Evolutionary conservation across 768 basidiomycete genomes (phyloP).

Genomic region (Boletus tylopilopsis): DNA sequence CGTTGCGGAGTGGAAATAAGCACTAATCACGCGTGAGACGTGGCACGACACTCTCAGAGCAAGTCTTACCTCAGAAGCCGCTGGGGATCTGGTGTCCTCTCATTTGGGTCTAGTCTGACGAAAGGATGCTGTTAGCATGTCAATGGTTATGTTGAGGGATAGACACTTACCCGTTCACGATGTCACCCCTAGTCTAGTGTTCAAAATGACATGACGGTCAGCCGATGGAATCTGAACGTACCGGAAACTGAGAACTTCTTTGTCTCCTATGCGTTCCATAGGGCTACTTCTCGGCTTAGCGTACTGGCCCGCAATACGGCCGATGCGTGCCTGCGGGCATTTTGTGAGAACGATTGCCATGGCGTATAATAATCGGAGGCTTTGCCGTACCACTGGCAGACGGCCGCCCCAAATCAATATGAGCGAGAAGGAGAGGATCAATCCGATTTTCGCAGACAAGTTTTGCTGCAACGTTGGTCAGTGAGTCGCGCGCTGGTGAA

Average conservation of each 20-base stretch:
- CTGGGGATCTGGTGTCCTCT: slow-evolving; percentile 88
- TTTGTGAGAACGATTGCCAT: slow-evolving; percentile 5
- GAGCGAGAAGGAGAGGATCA: slow-evolving; percentile 92
- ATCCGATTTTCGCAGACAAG: slow-evolving; percentile 81
- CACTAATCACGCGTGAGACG: slow-evolving; percentile 42
- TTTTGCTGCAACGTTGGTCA: slow-evolving; percentile 54
- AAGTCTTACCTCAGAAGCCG: slow-evolving; percentile 64
- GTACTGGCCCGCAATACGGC: slow-evolving; percentile 94
- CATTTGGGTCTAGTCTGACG: slow-evolving; percentile 55
- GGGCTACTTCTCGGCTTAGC: slow-evolving; percentile 89
- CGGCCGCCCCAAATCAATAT: slow-evolving; percentile 93
- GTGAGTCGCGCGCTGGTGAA: slow-evolving; percentile 4
- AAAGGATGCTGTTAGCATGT: neutral
- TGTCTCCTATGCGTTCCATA: slow-evolving; percentile 73
- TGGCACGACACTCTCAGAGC: neutral
- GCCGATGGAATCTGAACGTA: slow-evolving; percentile 30
- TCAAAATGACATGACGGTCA: neutral
- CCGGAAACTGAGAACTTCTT: slow-evolving; percentile 85
- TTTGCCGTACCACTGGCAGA: slow-evolving; percentile 73
- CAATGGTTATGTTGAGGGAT: neutral
- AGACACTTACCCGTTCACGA: slow-evolving; percentile 77
- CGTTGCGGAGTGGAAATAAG: slow-evolving; percentile 94
- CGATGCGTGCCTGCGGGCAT: slow-evolving; percentile 61
- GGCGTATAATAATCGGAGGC: neutral
- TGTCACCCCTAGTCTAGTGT: slow-evolving; percentile 72